phyloP scores from a whole-genome alignment of 495 filamentous ascomycete genomes.

The Penicillium coprophilum region DNA sequence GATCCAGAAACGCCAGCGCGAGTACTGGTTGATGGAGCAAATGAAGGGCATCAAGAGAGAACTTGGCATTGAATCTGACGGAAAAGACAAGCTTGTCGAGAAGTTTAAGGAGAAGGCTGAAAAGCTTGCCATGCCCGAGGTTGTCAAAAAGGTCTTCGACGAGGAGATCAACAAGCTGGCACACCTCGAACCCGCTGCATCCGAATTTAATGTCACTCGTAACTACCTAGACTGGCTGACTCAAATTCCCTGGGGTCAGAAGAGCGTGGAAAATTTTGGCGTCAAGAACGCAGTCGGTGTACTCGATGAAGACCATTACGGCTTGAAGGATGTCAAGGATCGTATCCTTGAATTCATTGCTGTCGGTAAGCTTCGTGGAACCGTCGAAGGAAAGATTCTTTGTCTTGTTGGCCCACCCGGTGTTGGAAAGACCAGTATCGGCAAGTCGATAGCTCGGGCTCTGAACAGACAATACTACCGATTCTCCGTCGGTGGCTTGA shows the following conservation, averaged over 20 bases:
- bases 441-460: slow-evolving; percentile 94
- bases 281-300: slow-evolving; percentile 88
- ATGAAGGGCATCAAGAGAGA: slow-evolving; percentile 99
- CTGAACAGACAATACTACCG: slow-evolving; percentile 95
- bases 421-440: slow-evolving; percentile 98
- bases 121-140: slow-evolving; percentile 95
- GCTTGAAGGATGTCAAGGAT: slow-evolving; percentile 97
- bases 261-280: slow-evolving; percentile 94
- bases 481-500: slow-evolving; percentile 95
- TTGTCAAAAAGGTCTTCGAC: slow-evolving; percentile 94
- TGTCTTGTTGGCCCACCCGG: slow-evolving; percentile 96
- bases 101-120: slow-evolving; percentile 94
- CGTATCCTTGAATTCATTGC: slow-evolving; percentile 99
- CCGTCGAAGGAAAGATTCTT: slow-evolving; percentile 97
- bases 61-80: slow-evolving; percentile 93
- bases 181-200: slow-evolving; percentile 90
- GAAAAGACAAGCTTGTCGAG: slow-evolving; percentile 96
- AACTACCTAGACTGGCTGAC: slow-evolving; percentile 99
- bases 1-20: slow-evolving; percentile 95
- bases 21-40: slow-evolving; percentile 99
- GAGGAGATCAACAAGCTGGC: slow-evolving; percentile 97
- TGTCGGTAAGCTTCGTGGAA: slow-evolving; percentile 94
- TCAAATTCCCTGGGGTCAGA: slow-evolving; percentile 95
- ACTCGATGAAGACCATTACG: slow-evolving; percentile 95
- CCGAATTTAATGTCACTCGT: slow-evolving; percentile 98